phyloP scores from a whole-genome alignment of 805 yeast genomes.

The Starmerella floricola region DNA sequence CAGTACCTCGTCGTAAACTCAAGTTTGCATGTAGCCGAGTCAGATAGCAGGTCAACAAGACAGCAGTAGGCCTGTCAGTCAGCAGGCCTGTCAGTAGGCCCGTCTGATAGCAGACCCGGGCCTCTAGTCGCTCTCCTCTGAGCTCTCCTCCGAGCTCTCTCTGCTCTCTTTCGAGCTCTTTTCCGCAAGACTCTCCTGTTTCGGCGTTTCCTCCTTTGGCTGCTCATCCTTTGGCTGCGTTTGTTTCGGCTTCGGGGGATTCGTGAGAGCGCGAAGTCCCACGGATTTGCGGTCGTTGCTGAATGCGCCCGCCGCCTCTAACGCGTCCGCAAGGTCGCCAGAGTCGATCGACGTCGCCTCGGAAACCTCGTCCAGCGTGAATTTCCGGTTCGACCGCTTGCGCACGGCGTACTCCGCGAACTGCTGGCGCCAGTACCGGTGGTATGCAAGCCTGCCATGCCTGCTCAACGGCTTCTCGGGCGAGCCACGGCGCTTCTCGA shows the following conservation, averaged over 20 bases:
- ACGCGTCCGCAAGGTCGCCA: constrained; percentile 27
- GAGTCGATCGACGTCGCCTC: constrained; percentile 28
- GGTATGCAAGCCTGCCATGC: constrained; percentile 62
- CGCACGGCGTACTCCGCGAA: constrained; percentile 27
- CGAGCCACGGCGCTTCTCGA: constrained; percentile 57
- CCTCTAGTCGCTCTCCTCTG: too few species aligned
- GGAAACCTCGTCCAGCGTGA: constrained; percentile 25
- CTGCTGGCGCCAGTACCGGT: constrained; percentile 59
- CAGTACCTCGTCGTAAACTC: too few species aligned
- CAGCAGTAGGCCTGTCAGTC: too few species aligned
- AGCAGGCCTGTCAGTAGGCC: too few species aligned
- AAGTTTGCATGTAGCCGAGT: too few species aligned
- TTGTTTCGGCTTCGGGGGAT: not conserved
- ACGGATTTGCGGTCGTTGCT: not conserved
- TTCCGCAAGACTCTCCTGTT: too few species aligned
- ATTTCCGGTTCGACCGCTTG: not conserved
- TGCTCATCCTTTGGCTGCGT: too few species aligned
- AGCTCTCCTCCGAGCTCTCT: too few species aligned
- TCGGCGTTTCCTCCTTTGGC: too few species aligned
- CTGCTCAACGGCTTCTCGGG: constrained; percentile 87
- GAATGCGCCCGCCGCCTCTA: constrained; percentile 26
- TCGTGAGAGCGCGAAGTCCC: not conserved
- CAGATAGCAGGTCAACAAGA: too few species aligned
- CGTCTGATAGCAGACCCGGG: too few species aligned
- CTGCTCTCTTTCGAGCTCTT: too few species aligned